Percentiles rank a stretch among this genome's conserved stretches.
phyloP scores from a whole-genome alignment of 2,329 filamentous ascomycete species.

The Arthrobotrys sinensis region DNA sequence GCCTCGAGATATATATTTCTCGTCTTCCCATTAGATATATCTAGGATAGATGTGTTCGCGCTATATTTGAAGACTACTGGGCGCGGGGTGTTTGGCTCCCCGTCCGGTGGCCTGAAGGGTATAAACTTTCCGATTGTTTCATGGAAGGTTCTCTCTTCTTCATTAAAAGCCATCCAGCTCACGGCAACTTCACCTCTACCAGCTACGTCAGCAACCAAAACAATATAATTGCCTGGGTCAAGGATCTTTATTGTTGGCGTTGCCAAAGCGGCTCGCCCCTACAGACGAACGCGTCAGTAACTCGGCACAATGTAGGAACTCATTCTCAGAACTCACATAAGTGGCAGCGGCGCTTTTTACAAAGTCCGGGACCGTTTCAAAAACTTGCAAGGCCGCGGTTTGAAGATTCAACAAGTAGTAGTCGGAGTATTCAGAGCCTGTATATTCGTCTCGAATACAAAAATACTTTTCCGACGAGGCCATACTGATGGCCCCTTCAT shows the following conservation, averaged over 20 bases:
- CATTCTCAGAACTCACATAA: not conserved
- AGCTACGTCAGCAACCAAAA: not conserved
- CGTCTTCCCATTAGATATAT: no score
- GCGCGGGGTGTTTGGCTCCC: not conserved
- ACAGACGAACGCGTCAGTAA: not conserved
- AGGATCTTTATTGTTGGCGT: conserved; percentile 9
- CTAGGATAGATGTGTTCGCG: not conserved
- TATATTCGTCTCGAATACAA: conserved; percentile 28
- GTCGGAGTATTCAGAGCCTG: conserved; percentile 1
- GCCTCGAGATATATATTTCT: not conserved
- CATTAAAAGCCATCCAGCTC: conserved; percentile 22
- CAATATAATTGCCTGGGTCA: conserved; percentile 1
- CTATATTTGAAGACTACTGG: not conserved
- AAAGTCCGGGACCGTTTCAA: conserved; percentile 19
- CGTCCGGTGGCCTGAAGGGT: not conserved
- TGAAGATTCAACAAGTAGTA: conserved; percentile 31
- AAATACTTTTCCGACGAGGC: conserved; percentile 40
- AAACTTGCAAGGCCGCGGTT: not conserved
- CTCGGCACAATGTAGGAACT: not conserved
- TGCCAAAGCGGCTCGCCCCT: not conserved
- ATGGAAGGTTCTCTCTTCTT: not conserved
- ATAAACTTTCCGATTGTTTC: not conserved
- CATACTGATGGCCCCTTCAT: conserved; percentile 12
- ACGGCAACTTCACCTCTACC: not conserved
- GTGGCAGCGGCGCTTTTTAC: not conserved